These are phyloP conservation scores for Fusarium piperis DNA, from an alignment of 2,329 filamentous ascomycete species.

Conservation along the genomic window DNA sequence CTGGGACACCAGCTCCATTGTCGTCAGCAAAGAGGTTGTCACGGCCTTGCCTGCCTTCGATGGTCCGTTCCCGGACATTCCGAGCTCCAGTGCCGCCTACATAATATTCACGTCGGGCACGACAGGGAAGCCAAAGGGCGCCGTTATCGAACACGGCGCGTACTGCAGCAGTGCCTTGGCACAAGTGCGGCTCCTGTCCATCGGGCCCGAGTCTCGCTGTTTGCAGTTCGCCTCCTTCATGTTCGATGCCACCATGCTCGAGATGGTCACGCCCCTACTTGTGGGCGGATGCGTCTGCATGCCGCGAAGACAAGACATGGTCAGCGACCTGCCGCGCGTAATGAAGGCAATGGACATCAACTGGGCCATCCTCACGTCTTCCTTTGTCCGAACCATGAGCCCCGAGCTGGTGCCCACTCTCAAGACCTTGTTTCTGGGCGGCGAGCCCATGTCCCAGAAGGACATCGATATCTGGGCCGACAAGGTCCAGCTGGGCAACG, in stretches of 20 bases:
- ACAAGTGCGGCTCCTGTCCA: constrained; percentile 41
- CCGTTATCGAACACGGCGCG: constrained; percentile 55
- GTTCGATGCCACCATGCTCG: constrained; percentile 58
- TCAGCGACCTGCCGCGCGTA: constrained; percentile 6
- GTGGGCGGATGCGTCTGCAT: constrained; percentile 36
- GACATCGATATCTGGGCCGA: constrained; percentile 1
- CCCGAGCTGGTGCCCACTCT: constrained; percentile 4
- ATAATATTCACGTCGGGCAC: constrained; percentile 44
- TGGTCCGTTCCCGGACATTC: background rate
- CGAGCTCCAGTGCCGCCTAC: constrained; percentile 29
- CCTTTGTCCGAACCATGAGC: constrained; percentile 4
- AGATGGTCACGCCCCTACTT: constrained; percentile 35
- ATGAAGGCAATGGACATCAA: constrained; percentile 7
- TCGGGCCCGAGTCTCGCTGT: constrained; percentile 56
- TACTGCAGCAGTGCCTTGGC: constrained; percentile 60
- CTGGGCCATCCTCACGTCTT: background rate
- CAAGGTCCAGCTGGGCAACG: background rate
- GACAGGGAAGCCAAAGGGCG: constrained; percentile 43
- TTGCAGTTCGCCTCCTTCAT: constrained; percentile 62
- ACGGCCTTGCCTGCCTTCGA: background rate
- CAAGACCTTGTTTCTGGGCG: constrained; percentile 6
- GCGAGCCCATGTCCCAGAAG: constrained; percentile 4
- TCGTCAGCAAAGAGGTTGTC: background rate
- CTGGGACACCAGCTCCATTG: background rate
- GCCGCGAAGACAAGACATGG: constrained; percentile 28